Base-by-base conservation (phyloP, 805 yeast genomes). In the Brettanomyces sp. region DNA sequence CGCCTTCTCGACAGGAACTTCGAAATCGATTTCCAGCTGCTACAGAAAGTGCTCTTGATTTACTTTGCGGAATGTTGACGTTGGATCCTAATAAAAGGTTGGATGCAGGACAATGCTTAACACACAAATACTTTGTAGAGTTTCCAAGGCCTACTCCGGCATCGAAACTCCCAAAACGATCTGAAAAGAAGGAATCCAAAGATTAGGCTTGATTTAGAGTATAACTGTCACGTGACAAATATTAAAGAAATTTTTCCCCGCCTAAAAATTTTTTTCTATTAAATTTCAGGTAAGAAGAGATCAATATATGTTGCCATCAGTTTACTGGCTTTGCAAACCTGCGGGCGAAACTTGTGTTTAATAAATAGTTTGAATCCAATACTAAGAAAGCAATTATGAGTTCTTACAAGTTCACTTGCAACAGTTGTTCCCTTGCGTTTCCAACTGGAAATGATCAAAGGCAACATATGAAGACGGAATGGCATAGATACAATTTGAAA, bases 401-500 rank as follows among this genome's bases (percentile, higher is more conserved):
- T 18, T 42, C 50, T 6, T 25, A 42, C 4, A 44, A 32, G 5
- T 64, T 52, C 45, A 88, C 96, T 12, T 93, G 99, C 66, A 91
- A 89, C 56, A 85, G 96, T 25, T 93, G 99, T 65, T 81, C 80
- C 21, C 79, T 88, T 51, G 79, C 80, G 46, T 91, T 93, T 57
- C 79, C 82, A 33, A 73, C 81, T 36, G 83, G 95, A 11, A 95
- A 84, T 52, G 72, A 82, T 47, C 99, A 93, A 67, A 74, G 98
- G 51, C 75, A 75, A 49, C 99, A 93, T 61, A 93, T 93, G 99
- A 88, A 86, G 63, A 82, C 96, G 3, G 99, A 93, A 46, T 93
- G 98, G 99, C 99, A 93, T 60, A 76, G 99, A 52, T 93, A 93
- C 64, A 93, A 93, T 57, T 72, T 93, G 58, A 93, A 93, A 62